phyloP scores from a whole-genome alignment of 2,329 filamentous ascomycete species.

The Verticillium alfalfae region DNA sequence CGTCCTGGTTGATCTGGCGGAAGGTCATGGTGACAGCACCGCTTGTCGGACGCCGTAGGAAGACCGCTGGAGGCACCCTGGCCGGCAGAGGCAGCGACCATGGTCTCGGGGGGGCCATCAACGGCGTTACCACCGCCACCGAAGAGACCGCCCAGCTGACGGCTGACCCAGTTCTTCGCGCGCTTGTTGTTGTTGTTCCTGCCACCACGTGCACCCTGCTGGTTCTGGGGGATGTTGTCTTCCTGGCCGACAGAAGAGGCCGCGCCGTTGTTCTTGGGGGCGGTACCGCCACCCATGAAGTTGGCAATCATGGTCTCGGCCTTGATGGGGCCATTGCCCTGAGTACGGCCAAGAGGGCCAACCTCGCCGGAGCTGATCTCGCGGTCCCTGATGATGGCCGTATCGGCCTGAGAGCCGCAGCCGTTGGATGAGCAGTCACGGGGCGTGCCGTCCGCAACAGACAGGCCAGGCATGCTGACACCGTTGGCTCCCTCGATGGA shows the following conservation, averaged over 20 bases:
- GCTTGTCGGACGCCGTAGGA: conserved; percentile 54
- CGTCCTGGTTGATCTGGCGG: conserved; percentile 68
- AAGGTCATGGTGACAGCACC: conserved; percentile 59
- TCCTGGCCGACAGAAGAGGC: conserved; percentile 34
- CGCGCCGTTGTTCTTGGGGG: conserved; percentile 31
- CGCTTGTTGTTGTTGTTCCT: conserved; percentile 11
- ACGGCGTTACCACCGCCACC: conserved; percentile 38
- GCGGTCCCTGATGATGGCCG: conserved; percentile 59
- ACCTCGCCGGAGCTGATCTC: conserved; percentile 48
- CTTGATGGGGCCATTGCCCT: conserved; percentile 53
- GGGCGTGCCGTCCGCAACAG: conserved; percentile 58
- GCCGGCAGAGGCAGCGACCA: conserved; percentile 49
- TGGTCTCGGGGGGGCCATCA: conserved; percentile 35
- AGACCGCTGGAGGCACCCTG: conserved; percentile 47
- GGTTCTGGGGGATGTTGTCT: conserved; percentile 28
- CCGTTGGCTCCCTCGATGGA: conserved; percentile 54
- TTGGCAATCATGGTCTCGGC: conserved; percentile 49
- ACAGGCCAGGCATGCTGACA: conserved; percentile 56
- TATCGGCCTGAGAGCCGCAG: conserved; percentile 64
- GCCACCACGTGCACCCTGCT: conserved; percentile 10
- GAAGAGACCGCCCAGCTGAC: conserved; percentile 20
- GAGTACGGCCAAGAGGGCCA: conserved; percentile 59
- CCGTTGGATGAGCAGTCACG: conserved; percentile 57
- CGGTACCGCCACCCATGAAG: conserved; percentile 50
- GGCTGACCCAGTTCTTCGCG: conserved; percentile 14